Conservation (phyloP, 2,329 filamentous ascomycete species). For the Cordyceps fumosorosea region DNA sequence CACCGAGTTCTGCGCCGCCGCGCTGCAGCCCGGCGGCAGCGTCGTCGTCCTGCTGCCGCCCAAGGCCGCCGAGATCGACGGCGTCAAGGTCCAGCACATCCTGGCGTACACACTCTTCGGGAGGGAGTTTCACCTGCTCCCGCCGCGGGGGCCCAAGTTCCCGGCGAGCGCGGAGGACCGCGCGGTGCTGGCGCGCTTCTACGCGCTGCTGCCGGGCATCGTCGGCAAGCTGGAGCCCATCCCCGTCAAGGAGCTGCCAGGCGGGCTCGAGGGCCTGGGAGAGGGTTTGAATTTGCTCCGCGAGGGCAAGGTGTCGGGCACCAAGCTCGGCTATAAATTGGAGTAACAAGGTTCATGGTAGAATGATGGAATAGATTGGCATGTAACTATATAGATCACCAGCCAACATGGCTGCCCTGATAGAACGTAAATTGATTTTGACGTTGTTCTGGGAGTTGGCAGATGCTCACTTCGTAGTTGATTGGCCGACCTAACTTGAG, state of each 20-base stretch:
- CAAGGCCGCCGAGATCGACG: constrained; percentile 16
- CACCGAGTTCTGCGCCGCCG: constrained; percentile 21
- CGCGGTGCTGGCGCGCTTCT: constrained; percentile 19
- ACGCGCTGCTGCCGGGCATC: constrained; percentile 15
- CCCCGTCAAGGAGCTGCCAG: constrained; percentile 14
- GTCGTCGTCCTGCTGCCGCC: constrained; percentile 22
- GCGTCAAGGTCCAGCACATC: constrained; percentile 19
- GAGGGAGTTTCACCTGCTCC: constrained; percentile 20
- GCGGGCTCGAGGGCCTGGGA: constrained; percentile 17
- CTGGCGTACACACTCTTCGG: constrained; percentile 23
- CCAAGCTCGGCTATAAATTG: constrained; percentile 17
- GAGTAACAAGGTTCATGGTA: not conserved
- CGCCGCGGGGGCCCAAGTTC: constrained; percentile 23
- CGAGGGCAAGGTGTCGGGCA: constrained; percentile 18
- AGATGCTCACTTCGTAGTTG: not conserved
- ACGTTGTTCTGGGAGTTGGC: not conserved
- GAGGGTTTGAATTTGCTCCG: constrained; percentile 18
- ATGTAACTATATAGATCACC: not conserved
- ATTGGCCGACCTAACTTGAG: not conserved
- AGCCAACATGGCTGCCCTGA: not conserved
- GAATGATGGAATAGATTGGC: not conserved
- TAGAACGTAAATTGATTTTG: not conserved
- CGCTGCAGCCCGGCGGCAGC: constrained; percentile 22
- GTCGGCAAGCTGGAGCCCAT: constrained; percentile 16
- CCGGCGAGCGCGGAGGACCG: constrained; percentile 22